A percentile compares a stretch with the other conserved stretches of the same genome.
phyloP scores from a whole-genome alignment of 2,329 filamentous ascomycete species.

The Bretziella fagacearum region DNA sequence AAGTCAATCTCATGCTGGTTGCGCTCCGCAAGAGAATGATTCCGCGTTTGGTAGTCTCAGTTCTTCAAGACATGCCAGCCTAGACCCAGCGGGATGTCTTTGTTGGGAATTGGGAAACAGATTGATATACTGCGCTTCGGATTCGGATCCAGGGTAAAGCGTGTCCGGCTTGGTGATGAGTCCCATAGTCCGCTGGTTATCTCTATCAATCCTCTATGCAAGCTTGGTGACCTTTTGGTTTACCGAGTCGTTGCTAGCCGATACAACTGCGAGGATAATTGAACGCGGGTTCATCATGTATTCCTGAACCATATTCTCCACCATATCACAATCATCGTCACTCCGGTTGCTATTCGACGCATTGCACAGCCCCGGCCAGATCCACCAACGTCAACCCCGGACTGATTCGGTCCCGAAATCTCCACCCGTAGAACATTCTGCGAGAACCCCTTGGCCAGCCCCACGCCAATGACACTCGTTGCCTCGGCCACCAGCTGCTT shows the following conservation, averaged over 20 bases:
- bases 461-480: slow-evolving; percentile 16
- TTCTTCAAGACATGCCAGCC: slow-evolving; percentile 24
- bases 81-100: slow-evolving; percentile 27
- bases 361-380: slow-evolving; percentile 28
- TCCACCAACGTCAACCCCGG: slow-evolving; percentile 30
- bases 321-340: slow-evolving; percentile 20
- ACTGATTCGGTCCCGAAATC: slow-evolving; percentile 16
- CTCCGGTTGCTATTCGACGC: slow-evolving; percentile 22
- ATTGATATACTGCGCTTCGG: slow-evolving; percentile 18
- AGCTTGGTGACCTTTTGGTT: slow-evolving; percentile 23
- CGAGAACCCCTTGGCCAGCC: slow-evolving; percentile 15
- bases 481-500: slow-evolving; percentile 17
- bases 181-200: slow-evolving; percentile 23
- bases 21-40: slow-evolving; percentile 19
- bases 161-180: slow-evolving; percentile 29
- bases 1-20: slow-evolving; percentile 26
- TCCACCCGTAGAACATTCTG: slow-evolving; percentile 18
- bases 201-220: slow-evolving; percentile 21
- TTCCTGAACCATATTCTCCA: slow-evolving; percentile 22
- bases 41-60: slow-evolving; percentile 17
- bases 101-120: slow-evolving; percentile 19
- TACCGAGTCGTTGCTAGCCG: slow-evolving; percentile 24
- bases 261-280: slow-evolving; percentile 29
- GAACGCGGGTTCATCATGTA: slow-evolving; percentile 26
- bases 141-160: slow-evolving; percentile 16